Percentiles rank a stretch among this genome's conserved stretches.
These are phyloP conservation scores for Macadamia integrifolia DNA, from an alignment of 164 flowering plant species.

Conservation along the genomic window DNA sequence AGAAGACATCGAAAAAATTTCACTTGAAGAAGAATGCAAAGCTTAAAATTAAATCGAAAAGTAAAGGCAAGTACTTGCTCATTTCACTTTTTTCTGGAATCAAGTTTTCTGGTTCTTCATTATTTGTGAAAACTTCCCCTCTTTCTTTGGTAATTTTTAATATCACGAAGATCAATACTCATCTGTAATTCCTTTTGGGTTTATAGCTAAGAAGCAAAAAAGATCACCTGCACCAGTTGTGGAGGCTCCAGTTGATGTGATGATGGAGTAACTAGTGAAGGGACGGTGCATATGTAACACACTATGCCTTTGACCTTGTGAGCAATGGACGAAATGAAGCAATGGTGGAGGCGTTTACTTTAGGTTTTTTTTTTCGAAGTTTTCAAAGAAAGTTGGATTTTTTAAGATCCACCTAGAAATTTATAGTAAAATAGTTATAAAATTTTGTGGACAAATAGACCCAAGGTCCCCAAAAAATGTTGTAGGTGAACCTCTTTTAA, in stretches of 20 bases:
- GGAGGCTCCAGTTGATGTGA: slow-evolving; percentile 19
- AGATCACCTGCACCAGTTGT: slow-evolving; percentile 6
- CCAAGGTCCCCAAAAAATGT: too few species aligned
- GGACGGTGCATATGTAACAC: too few species aligned
- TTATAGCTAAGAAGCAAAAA: slow-evolving; percentile 13
- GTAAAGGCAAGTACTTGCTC: slow-evolving; percentile 17
- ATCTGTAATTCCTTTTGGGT: neutral
- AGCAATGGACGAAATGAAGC: too few species aligned
- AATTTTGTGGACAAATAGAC: too few species aligned
- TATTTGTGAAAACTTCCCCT: neutral
- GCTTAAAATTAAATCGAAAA: slow-evolving; percentile 22
- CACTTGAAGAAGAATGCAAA: slow-evolving; percentile 25
- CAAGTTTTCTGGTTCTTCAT: neutral
- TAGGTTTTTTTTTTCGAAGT: too few species aligned
- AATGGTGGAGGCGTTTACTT: too few species aligned
- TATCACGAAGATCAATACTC: too few species aligned
- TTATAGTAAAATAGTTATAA: too few species aligned
- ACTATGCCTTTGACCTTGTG: too few species aligned
- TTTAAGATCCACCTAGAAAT: too few species aligned
- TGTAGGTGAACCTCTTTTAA: too few species aligned
- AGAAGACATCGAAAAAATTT: slow-evolving; percentile 14
- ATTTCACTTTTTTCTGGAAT: neutral
- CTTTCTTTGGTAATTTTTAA: neutral
- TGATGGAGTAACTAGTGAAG: slow-evolving; percentile 19
- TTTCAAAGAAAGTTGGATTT: too few species aligned